Conservation (phyloP, 2,329 filamentous ascomycete genomes). For the Ophiocordyceps australis region DNA sequence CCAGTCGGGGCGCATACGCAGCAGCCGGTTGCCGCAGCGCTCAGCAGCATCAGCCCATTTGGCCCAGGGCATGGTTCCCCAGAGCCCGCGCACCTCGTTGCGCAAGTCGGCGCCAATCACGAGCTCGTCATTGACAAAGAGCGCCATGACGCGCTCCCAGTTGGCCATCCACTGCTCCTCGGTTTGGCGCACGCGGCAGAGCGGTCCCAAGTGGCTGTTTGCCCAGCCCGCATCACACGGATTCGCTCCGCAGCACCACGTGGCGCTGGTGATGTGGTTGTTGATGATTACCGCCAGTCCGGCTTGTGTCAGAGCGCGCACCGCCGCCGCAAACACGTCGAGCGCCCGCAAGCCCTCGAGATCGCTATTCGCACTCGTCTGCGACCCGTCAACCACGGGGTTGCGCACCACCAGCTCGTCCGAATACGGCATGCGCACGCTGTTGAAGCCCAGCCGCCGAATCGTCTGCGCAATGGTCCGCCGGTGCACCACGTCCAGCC, state of each 20-base stretch:
- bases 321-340: slow-evolving; percentile 41
- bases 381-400: slow-evolving; percentile 27
- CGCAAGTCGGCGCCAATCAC: slow-evolving; percentile 50
- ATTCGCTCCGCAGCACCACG: slow-evolving; percentile 52
- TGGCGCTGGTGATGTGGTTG: slow-evolving; percentile 51
- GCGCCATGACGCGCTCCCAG: slow-evolving; percentile 46
- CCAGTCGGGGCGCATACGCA: slow-evolving; percentile 42
- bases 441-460: slow-evolving; percentile 47
- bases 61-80: slow-evolving; percentile 51
- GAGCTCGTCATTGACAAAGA: slow-evolving; percentile 35
- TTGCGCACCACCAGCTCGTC: slow-evolving; percentile 49
- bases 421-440: slow-evolving; percentile 48
- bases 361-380: slow-evolving; percentile 41
- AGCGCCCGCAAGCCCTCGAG: slow-evolving; percentile 36
- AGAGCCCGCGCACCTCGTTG: slow-evolving; percentile 51
- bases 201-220: slow-evolving; percentile 40
- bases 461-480: slow-evolving; percentile 41
- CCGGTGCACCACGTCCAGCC: slow-evolving; percentile 45
- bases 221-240: slow-evolving; percentile 50
- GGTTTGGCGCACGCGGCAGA: slow-evolving; percentile 43
- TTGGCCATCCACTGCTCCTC: slow-evolving; percentile 49
- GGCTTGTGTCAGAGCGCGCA: slow-evolving; percentile 38
- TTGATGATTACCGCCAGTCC: slow-evolving; percentile 49
- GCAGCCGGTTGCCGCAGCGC: slow-evolving; percentile 39
- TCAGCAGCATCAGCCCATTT: slow-evolving; percentile 47